Evolutionary conservation across 2,329 filamentous ascomycete genomes (phyloP), one percentile per base, ranked within the genome.

Genomic region (Claviceps quebecensis): DNA sequence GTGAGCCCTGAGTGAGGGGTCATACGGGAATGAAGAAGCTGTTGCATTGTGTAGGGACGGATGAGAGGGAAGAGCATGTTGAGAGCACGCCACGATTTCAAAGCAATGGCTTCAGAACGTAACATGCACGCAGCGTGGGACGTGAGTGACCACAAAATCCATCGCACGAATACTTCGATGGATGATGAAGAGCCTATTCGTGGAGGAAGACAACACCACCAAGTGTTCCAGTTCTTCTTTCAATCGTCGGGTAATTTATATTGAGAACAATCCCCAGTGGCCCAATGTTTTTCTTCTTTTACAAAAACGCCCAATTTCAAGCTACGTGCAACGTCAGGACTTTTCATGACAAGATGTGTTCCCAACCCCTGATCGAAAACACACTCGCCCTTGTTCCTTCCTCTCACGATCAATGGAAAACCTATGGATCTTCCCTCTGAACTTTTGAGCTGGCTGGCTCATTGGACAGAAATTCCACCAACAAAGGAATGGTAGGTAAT

Each of bases 291-390:
- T n/a, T n/a, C n/a, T n/a, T n/a, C n/a, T n/a, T n/a, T n/a, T 62
- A 29, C 65, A 57, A 59, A 66, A 66, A 66, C 63, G 63, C 64
- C 64, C 56, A 58, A 56, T 63, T 60, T 56, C 60, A 57, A 63
- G 59, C 58, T 45, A 23, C 19, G n/a, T 47, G 45, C 34, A 37
- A 48, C 22, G 43, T 23, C 22, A 17, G 23, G 26, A 52, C 47
- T 39, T 53, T 39, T 45, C 44, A 40, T 47, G 38, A 43, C 8
- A 47, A 48, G 36, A 43, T 29, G 26, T 9, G 8, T 29, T 29
- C 26, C 26, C 26, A 29, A 29, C 26, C 26, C 7, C 26, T 29
- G 26, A 29, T 29, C 7, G 26, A 29, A 29, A 29, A 29, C 26
- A 3, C 8, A 8, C 26, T 29, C 26, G 26, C 26, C 8, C 26